Percentiles rank a stretch among this genome's conserved stretches.
Evolutionary conservation across 306 rosid species (phyloP).

Genomic region (Chamaecrista fasciculata): DNA sequence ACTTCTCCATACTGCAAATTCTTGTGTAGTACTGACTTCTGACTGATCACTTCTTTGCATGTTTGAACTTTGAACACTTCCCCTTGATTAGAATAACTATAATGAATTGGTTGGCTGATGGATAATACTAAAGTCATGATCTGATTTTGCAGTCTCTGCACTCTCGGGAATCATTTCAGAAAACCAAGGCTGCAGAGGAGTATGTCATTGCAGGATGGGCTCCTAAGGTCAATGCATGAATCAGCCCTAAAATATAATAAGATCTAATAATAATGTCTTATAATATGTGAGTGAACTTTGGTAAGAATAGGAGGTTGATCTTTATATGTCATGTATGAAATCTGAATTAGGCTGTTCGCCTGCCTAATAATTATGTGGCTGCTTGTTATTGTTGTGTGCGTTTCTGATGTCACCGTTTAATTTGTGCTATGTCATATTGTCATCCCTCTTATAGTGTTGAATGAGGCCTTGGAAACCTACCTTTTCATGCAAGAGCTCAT

Average conservation of each 20-base stretch:
- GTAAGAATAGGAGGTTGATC: conserved; percentile 19
- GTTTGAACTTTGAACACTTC: too few relatives aligned
- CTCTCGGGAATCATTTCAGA: conserved; percentile 65
- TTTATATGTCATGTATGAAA: not conserved
- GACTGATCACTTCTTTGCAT: not conserved
- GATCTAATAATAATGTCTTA: conserved; percentile 16
- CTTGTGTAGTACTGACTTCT: not conserved
- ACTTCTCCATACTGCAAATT: not conserved
- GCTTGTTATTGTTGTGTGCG: conserved; percentile 5
- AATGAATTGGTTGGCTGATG: conserved; percentile 15
- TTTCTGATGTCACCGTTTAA: not conserved
- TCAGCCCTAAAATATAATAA: conserved; percentile 30
- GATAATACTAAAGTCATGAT: not conserved
- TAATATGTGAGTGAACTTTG: conserved; percentile 16
- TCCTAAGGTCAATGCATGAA: conserved; percentile 82
- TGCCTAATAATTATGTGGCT: conserved; percentile 4
- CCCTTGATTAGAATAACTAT: not conserved
- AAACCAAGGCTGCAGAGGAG: conserved; percentile 56
- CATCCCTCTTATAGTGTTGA: too few relatives aligned
- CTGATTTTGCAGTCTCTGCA: conserved; percentile 54
- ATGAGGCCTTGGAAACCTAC: too few relatives aligned
- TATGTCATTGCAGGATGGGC: conserved; percentile 85
- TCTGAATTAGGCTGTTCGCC: conserved; percentile 6
- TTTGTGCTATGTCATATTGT: too few relatives aligned
- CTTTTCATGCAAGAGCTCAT: too few relatives aligned